Evolutionary conservation across 2,329 filamentous ascomycete species (phyloP), one percentile per base, ranked within the genome.

Genomic region (Dactylellina drechsleri): DNA sequence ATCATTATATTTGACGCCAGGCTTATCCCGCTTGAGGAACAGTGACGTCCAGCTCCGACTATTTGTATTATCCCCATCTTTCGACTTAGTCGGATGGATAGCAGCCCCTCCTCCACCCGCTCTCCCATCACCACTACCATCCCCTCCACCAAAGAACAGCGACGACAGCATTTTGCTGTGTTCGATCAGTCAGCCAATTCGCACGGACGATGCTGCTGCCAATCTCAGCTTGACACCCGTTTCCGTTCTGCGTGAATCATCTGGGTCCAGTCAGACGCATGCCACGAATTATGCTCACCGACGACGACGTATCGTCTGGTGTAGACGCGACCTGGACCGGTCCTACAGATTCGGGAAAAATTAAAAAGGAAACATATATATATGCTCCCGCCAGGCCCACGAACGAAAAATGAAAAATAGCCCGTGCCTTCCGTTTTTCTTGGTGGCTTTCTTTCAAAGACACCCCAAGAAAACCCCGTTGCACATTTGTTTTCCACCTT

Each of bases 181-280:
- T 12, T 18, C 16, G 13, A 59, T 47, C 57, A 20, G 47, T 52
- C 49, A 31, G 56, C 23, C 56, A 31, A 49, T 47, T 60, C 50
- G 50, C 31, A 36, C 31, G 10, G 31, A 36, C 5, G 31, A 36
- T 36, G 10, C 5, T 36, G 31, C 36, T 47, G 54, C 67, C 68
- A 66, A 72, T 72, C 67, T 72, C 60, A 72, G 54, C 67, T 52
- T 66, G 67, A 72, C 67, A 72, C 67, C 67, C 53, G 67, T 66
- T 66, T 43, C 54, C 8, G 40, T 53, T 56, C 23, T 53, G 45
- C 43, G 56, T 72, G 67, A 72, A 72, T 72, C 67, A 72, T 72
- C 67, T 47, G 40, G 67, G 67, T 56, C 59, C 67, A 43, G 54
- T 47, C 52, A 58, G 43, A 72, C 43, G 61, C 68, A 73, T 73